Conservation (phyloP, 371 early-diverging fungal genomes). For the Syncephalastrum monosporum region DNA sequence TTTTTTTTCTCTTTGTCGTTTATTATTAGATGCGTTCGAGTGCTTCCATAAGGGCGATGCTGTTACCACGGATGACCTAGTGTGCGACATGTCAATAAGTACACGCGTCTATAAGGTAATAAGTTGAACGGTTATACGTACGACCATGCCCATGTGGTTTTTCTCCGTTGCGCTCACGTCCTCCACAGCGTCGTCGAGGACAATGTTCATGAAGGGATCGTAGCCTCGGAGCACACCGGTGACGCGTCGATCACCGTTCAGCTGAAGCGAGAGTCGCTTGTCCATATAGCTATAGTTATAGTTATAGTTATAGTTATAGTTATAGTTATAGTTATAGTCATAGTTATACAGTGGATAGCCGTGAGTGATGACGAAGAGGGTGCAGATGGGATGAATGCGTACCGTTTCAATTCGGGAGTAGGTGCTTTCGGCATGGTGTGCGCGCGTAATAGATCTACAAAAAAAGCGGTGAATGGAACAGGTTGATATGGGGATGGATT, state of each 20-base stretch:
- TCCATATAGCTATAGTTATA: slow-evolving; percentile 98
- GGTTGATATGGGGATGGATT: no score
- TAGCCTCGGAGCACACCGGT: slow-evolving; percentile 94
- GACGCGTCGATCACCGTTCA: slow-evolving; percentile 92
- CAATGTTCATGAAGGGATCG: slow-evolving; percentile 98
- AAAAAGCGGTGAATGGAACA: no score
- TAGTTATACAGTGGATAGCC: neutral
- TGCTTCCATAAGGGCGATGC: slow-evolving; percentile 88
- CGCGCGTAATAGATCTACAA: no score
- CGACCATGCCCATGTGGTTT: slow-evolving; percentile 84
- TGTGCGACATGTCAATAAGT: neutral
- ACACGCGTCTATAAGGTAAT: no score
- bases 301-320: no score
- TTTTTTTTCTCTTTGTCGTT: no score
- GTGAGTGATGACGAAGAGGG: neutral
- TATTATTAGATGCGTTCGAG: slow-evolving; percentile 74
- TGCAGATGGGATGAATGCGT: slow-evolving; percentile 10
- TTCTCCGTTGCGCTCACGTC: slow-evolving; percentile 71
- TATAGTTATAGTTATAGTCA: no score
- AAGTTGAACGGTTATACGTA: slow-evolving; percentile 23
- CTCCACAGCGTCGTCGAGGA: slow-evolving; percentile 93
- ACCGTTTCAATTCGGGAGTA: slow-evolving; percentile 84
- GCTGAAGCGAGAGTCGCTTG: slow-evolving; percentile 86
- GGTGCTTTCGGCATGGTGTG: slow-evolving; percentile 65
- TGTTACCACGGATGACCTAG: slow-evolving; percentile 94